Evolutionary conservation across 306 rosid species (phyloP).

Genomic region (Cyamopsis tetragonoloba): DNA sequence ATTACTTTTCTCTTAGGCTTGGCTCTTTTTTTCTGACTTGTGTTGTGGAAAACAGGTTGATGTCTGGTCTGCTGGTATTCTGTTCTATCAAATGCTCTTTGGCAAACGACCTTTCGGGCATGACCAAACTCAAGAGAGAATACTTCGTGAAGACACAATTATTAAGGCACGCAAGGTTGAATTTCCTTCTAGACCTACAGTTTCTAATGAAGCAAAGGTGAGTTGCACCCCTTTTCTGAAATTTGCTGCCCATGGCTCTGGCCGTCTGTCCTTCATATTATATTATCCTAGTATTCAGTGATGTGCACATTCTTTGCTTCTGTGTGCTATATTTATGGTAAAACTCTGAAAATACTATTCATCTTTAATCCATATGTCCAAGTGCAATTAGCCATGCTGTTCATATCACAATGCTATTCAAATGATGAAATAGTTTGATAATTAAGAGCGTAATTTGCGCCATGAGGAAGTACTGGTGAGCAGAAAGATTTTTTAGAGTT

Average conservation of each 20-base stretch:
- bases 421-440: background rate
- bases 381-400: background rate
- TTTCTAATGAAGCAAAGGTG: constrained; percentile 97
- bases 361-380: background rate
- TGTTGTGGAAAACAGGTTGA: constrained; percentile 69
- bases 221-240: constrained; percentile 26
- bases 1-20: background rate
- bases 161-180: constrained; percentile 96
- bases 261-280: background rate
- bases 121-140: constrained; percentile 92
- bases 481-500: background rate
- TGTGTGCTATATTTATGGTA: constrained; percentile 2
- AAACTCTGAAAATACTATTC: background rate
- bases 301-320: background rate
- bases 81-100: constrained; percentile 93
- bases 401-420: background rate
- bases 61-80: constrained; percentile 95
- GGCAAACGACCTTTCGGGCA: constrained; percentile 98
- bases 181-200: constrained; percentile 82
- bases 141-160: constrained; percentile 96
- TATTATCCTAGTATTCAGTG: background rate
- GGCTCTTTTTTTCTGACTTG: constrained; percentile 16
- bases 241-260: background rate
- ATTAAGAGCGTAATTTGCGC: background rate
- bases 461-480: background rate